Conservation (phyloP, 2,329 filamentous ascomycete genomes). For the Beauveria sp. region DNA sequence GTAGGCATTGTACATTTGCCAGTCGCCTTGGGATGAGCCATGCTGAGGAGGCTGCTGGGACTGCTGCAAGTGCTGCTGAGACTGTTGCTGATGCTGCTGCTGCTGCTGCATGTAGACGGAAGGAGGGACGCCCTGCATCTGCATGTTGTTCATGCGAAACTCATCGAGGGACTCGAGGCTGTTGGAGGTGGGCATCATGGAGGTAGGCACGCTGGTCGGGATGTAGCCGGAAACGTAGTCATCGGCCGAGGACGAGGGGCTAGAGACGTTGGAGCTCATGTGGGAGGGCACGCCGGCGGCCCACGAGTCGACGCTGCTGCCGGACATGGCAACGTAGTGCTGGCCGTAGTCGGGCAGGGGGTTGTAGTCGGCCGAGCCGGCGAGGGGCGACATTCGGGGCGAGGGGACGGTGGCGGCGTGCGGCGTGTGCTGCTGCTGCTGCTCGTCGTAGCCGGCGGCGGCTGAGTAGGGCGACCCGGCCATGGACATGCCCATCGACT, state of each 20-base stretch:
- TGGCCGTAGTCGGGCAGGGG: conserved; percentile 33
- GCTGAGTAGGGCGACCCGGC: conserved; percentile 30
- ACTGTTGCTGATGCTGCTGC: conserved; percentile 18
- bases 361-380: conserved; percentile 33
- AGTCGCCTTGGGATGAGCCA: conserved; percentile 11
- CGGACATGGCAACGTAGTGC: conserved; percentile 30
- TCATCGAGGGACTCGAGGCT: conserved; percentile 22
- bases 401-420: conserved; percentile 29
- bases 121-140: not conserved
- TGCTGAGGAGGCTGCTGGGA: conserved; percentile 9
- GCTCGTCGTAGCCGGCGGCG: conserved; percentile 33
- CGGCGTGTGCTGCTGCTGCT: conserved; percentile 24
- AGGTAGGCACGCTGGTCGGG: conserved; percentile 39
- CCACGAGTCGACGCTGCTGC: conserved; percentile 38
- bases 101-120: conserved; percentile 12
- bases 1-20: conserved; percentile 28
- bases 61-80: conserved; percentile 19
- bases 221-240: conserved; percentile 41
- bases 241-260: conserved; percentile 43
- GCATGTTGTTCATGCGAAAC: conserved; percentile 22
- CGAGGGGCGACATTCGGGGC: conserved; percentile 38
- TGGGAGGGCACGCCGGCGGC: conserved; percentile 34
- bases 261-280: conserved; percentile 42
- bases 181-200: conserved; percentile 30
- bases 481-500: conserved; percentile 36